Conservation (phyloP, 352 stramenopile genomes). For the Phytophthora citrophthora region DNA sequence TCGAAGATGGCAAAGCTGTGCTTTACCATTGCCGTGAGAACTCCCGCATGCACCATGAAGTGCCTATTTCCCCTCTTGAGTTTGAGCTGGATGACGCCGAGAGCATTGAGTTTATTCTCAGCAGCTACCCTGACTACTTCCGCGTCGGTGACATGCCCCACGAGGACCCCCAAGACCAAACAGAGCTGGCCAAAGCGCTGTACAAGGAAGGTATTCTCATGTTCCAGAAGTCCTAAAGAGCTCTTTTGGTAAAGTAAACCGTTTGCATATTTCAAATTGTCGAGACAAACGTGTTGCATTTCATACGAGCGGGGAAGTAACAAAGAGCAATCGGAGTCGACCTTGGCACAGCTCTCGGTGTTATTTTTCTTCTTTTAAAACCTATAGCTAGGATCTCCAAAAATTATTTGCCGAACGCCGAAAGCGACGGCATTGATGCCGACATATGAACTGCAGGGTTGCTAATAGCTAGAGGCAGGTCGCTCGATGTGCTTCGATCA, state of each 20-base stretch:
- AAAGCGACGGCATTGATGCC: constrained; percentile 32
- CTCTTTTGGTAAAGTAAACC: not conserved
- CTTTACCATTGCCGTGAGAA: constrained; percentile 86
- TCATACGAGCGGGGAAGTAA: too few species aligned
- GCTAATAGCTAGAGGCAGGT: not conserved
- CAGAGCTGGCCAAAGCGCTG: constrained; percentile 67
- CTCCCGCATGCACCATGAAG: constrained; percentile 77
- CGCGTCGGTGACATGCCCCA: constrained; percentile 80
- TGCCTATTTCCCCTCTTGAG: constrained; percentile 71
- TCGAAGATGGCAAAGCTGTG: constrained; percentile 79
- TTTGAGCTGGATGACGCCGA: constrained; percentile 84
- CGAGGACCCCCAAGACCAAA: constrained; percentile 75
- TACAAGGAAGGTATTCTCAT: constrained; percentile 84
- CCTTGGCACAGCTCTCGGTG: too few species aligned
- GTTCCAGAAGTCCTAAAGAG: constrained; percentile 62
- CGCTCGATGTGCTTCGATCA: constrained; percentile 25
- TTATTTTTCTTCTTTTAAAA: too few species aligned
- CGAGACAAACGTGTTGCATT: too few species aligned
- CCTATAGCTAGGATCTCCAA: not conserved
- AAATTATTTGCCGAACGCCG: constrained; percentile 19
- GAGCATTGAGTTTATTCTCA: constrained; percentile 80
- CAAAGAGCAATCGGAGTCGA: too few species aligned
- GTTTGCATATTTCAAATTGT: constrained; percentile 9
- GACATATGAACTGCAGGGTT: constrained; percentile 21
- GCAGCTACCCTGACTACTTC: constrained; percentile 80